Base-by-base conservation (phyloP, 495 filamentous ascomycete genomes). In the Bombardia bombarda region DNA sequence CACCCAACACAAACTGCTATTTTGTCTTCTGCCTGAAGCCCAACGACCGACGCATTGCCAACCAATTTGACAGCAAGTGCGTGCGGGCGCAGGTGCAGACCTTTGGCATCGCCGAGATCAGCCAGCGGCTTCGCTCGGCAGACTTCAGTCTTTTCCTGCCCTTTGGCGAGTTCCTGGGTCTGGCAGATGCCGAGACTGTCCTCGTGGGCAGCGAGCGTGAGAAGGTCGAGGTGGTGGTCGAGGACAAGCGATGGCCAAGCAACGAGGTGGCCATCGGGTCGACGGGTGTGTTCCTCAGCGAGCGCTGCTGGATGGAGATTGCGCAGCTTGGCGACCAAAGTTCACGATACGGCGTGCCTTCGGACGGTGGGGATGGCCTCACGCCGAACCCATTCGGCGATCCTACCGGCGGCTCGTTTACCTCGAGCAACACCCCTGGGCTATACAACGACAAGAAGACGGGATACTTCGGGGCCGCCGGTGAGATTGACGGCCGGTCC, bases 1-100 rank as follows among this genome's bases (percentile, higher is more conserved):
- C 86, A 7, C 70, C 80, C 7, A 86, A 86, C 53, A 79, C 86
- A 8, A 98, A 96, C 55, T 78, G 86, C 12, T 98, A 97, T 57
- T 96, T 96, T 53, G 78, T 98, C 21, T 95, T 98, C 66, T 97
- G 92, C 52, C 69, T 98, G 38, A 97, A 98, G 63, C 92, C 92
- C 7, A 98, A 98, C 56, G 92, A 97, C 63, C 79, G 92, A 16
- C 83, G 90, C 20, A 98, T 98, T 49, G 90, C 92, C 38, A 97
- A 98, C 49, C 92, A 97, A 59, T 97, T 97, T 50, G 92, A 98
- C 61, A 95, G 88, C 70, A 97, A 98, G 63, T 96, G 90, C 57
- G 92, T 98, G 19, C 80, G 92, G 13, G 83, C 83, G 23, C 92
- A 98, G 64, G 77, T 98, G 4, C 90, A 96, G 61, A 93, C 88